phyloP scores from a whole-genome alignment of 2,329 filamentous ascomycete genomes.

The Ilyonectria destructans region DNA sequence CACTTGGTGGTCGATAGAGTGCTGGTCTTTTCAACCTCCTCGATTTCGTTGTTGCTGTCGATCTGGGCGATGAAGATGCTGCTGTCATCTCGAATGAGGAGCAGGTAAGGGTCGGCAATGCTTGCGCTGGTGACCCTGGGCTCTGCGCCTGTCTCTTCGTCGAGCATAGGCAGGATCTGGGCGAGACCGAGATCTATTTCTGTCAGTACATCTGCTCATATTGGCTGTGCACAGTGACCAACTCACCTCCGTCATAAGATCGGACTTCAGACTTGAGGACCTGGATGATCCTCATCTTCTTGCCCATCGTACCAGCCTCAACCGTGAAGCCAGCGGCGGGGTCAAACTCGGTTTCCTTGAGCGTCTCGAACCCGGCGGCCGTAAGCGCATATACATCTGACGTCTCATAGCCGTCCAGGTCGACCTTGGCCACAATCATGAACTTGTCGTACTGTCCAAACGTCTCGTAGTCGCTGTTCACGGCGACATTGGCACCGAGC shows the following conservation, averaged over 20 bases:
- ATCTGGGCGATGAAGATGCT: conserved; percentile 86
- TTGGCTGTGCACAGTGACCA: neutral
- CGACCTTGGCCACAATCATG: conserved; percentile 85
- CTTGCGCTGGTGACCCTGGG: conserved; percentile 85
- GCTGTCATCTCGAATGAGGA: conserved; percentile 87
- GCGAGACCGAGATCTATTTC: conserved; percentile 84
- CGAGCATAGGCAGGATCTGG: conserved; percentile 93
- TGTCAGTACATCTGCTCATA: conserved; percentile 39
- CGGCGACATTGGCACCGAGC: conserved; percentile 65
- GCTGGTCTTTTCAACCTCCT: conserved; percentile 80
- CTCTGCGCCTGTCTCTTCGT: conserved; percentile 89
- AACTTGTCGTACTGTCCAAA: conserved; percentile 82
- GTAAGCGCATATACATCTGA: conserved; percentile 85
- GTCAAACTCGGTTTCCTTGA: conserved; percentile 92
- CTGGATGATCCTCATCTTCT: conserved; percentile 87
- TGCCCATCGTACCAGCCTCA: conserved; percentile 87
- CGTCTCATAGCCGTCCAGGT: conserved; percentile 79
- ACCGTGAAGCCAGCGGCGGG: conserved; percentile 89
- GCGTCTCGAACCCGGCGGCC: conserved; percentile 81
- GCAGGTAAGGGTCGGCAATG: conserved; percentile 88
- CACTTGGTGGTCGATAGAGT: conserved; percentile 77
- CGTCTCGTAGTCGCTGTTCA: conserved; percentile 70
- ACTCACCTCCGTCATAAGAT: conserved; percentile 90
- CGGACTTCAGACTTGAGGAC: conserved; percentile 89
- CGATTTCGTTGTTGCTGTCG: conserved; percentile 84